Conservation (phyloP, 257 asterid genomes). For the Paulownia fortunei region DNA sequence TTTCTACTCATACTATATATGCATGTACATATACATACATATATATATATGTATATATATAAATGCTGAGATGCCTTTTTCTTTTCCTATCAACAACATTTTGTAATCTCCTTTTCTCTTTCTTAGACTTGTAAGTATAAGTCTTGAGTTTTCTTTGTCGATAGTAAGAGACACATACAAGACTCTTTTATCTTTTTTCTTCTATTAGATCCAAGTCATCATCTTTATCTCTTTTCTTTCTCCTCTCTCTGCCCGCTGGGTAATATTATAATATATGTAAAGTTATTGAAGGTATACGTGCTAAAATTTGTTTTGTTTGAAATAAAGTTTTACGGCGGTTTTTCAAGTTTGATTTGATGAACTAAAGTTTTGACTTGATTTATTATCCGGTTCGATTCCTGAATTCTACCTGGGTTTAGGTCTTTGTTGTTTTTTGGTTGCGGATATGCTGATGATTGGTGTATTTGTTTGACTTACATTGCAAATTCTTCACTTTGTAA, state of each 20-base stretch:
- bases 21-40: too few species aligned
- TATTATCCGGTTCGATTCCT: too few species aligned
- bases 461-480: constrained; percentile 37
- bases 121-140: constrained; percentile 26
- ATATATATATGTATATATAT: too few species aligned
- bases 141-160: constrained; percentile 32
- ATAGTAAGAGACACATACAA: constrained; percentile 32
- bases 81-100: constrained; percentile 34
- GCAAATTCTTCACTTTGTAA: not conserved
- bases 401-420: too few species aligned
- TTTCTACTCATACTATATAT: constrained; percentile 29
- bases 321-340: too few species aligned
- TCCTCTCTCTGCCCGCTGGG: too few species aligned
- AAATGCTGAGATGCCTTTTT: constrained; percentile 30
- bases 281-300: too few species aligned
- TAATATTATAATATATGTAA: too few species aligned
- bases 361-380: too few species aligned
- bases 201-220: constrained; percentile 51
- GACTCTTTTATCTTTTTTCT: constrained; percentile 30
- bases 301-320: too few species aligned
- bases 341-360: constrained; percentile 32
- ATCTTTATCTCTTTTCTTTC: constrained; percentile 39
- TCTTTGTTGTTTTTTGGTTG: not conserved
- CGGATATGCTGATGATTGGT: constrained; percentile 35
- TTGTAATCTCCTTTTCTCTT: constrained; percentile 38